Evolutionary conservation across 345 rosid species (phyloP), one percentile per base, ranked within the genome.

Genomic region (Salix viminalis): DNA sequence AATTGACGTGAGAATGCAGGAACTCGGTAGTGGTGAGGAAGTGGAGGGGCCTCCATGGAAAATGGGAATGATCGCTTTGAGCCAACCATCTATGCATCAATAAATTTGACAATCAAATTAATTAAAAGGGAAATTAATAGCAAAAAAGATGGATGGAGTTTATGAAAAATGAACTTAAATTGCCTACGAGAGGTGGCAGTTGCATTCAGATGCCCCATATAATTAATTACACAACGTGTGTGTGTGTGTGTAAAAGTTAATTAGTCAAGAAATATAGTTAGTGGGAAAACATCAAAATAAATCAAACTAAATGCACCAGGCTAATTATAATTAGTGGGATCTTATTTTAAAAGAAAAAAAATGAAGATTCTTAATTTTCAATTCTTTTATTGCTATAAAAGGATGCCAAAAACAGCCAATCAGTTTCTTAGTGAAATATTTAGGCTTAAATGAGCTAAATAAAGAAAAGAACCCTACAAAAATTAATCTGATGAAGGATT

Each of bases 11-110:
- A 78, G 68, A 77, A 60, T 67, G 77, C 14, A 19, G 83, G 71
- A 48, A 39, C n/a, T 68, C 52, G 73, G 28, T 15, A 67, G 15
- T 37, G 79, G 72, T 73, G 67, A 75, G 89, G 78, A 41, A 19
- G 60, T 8, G 44, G 81, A 52, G 76, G 73, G 65, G 65, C 77
- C 36, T 85, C 89, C 68, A 79, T n/a, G 1, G 79, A 30, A 36
- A 82, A 76, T 70, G 84, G 79, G 81, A 85, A 58, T 66, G 85
- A 80, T 73, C 89, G 79, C 79, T 91, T 91, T 28, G 73, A 41
- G 66, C 83, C 79, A 26, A 42, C 30, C 36, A 87, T 83, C 96
- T 91, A 52, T 2, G 23, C 58, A 52, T 52, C 58, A 19, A 18
- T 52, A 5, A 16, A 19, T 52, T 52, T 52, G 58, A 19, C 21